Evolutionary conservation across 1,284 basidiomycete genomes (phyloP), one percentile per base, ranked within the genome.

Genomic region (Ustilago loliicola): DNA sequence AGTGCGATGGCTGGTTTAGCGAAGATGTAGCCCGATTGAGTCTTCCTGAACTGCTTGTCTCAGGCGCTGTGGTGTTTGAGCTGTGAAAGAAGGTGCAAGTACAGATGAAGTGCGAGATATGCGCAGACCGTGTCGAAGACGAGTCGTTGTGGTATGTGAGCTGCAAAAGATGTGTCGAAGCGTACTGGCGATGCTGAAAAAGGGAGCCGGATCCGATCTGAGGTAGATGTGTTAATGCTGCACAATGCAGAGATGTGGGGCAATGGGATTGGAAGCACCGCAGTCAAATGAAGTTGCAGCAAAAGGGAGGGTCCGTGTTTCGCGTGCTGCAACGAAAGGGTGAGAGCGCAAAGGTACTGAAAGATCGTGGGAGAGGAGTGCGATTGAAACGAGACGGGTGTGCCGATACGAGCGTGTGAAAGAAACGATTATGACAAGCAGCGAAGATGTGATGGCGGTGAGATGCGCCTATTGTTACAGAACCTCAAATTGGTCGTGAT

Each of bases 241-340:
- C n/a, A 25, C 48, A 50, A 50, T 50, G 48, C 48, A 29, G 25
- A 50, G 25, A 50, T 4, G 27, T 15, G 48, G 32, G 25, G n/a
- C 19, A 34, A 53, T 9, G 15, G 3, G 11, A 53, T 21, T 34
- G 51, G 51, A 53, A 53, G 32, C 9, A 23, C 51, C 51, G 30
- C 30, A 34, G 51, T 27, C 29, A 34, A 53, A 53, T 53, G 30
- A 53, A 53, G 30, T 38, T 34, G 51, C 7, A 53, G 19, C 15
- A 53, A 53, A 32, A n/a, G 6, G 29, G 19, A 53, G 17, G 51
- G 51, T 32, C 51, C 32, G 51, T 53, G 51, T 53, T 21, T 29
- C 25, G 23, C 48, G 25, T 29, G 48, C 29, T 30, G 48, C 51
- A 53, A 34, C 51, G 2, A 45, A 45, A 21, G n/a, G 5, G n/a